Evolutionary conservation across 257 asterid species (phyloP).

Genomic region (Lavandula angustifolia): DNA sequence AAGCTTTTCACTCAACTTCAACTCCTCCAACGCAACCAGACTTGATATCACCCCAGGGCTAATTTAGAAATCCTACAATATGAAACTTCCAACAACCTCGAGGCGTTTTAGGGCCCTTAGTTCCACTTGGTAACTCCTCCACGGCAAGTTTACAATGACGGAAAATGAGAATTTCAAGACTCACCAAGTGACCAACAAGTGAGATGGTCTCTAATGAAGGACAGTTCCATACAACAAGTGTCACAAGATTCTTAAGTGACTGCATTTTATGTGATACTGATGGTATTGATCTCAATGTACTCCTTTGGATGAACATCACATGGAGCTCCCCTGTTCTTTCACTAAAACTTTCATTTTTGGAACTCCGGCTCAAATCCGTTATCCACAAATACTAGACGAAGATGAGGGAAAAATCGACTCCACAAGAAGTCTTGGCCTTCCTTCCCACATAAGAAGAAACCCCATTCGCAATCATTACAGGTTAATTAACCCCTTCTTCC

Average conservation of each 20-base stretch:
- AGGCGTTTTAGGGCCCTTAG: background rate
- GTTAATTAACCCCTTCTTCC: background rate
- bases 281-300: background rate
- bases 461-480: constrained; percentile 20
- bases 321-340: background rate
- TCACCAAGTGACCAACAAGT: background rate
- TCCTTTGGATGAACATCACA: background rate
- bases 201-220: background rate
- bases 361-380: background rate
- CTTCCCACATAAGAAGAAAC: background rate
- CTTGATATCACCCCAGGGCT: constrained; percentile 19
- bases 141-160: background rate
- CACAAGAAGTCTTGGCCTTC: background rate
- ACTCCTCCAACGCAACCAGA: constrained; percentile 17
- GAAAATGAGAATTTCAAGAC: constrained; percentile 20
- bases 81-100: constrained; percentile 8
- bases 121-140: background rate
- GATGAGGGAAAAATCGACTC: background rate
- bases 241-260: background rate
- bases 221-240: background rate
- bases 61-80: background rate
- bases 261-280: background rate
- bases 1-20: background rate
- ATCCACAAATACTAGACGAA: constrained; percentile 9
- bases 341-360: background rate